Evolutionary conservation across 2,329 filamentous ascomycete species (phyloP).

Genomic region (Epichloe scottii): DNA sequence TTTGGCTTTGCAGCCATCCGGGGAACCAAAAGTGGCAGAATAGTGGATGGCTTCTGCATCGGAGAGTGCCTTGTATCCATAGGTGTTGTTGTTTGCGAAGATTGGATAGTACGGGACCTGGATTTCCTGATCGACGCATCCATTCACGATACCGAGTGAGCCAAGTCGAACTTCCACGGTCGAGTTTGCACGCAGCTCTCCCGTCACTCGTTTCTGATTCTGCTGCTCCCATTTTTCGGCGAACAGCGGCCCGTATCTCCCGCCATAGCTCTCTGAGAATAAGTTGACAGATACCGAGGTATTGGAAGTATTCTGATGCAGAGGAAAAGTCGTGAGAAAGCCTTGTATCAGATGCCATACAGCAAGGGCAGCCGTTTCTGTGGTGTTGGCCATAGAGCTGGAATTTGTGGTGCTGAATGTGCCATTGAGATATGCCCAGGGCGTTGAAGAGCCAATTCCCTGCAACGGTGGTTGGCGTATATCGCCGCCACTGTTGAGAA

Average conservation of each 20-base stretch:
- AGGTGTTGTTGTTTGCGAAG: conserved; percentile 53
- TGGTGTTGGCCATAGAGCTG: conserved; percentile 40
- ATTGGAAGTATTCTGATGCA: conserved; percentile 39
- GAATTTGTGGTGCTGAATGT: conserved; percentile 47
- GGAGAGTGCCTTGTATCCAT: conserved; percentile 45
- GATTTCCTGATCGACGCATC: conserved; percentile 51
- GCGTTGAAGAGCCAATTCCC: conserved; percentile 9
- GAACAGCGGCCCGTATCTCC: conserved; percentile 56
- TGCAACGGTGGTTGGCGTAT: conserved; percentile 17
- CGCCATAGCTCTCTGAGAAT: conserved; percentile 59
- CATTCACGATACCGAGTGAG: conserved; percentile 59
- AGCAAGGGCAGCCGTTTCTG: conserved; percentile 41
- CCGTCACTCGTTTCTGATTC: conserved; percentile 42
- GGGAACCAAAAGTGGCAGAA: conserved; percentile 16
- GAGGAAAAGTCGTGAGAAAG: conserved; percentile 45
- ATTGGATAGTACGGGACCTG: conserved; percentile 44
- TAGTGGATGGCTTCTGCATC: conserved; percentile 37
- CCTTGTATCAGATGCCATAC: conserved; percentile 55
- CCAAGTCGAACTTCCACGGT: conserved; percentile 48
- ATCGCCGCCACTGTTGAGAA: conserved; percentile 28
- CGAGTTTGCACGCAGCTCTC: conserved; percentile 32
- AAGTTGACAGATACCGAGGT: conserved; percentile 46
- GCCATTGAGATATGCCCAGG: conserved; percentile 41
- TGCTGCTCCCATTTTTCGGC: conserved; percentile 46
- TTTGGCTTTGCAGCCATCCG: conserved; percentile 38